Conservation (phyloP, 352 stramenopile genomes). For the Aphanomyces cochlioides region DNA sequence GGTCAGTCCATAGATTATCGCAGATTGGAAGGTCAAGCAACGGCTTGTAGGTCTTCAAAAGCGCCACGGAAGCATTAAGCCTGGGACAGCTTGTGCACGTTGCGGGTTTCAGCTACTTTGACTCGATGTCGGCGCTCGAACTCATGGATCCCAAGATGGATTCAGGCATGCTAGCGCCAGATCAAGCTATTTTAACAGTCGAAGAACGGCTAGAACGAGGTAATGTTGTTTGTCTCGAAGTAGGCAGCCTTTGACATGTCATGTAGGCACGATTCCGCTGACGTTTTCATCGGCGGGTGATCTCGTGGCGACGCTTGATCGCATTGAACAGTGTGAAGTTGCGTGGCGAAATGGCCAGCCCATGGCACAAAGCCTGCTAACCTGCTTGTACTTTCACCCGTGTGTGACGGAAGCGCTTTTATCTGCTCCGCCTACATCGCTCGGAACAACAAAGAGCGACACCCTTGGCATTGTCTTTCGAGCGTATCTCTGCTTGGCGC, state of each 20-base stretch:
- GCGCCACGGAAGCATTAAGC: constrained; percentile 71
- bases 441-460: constrained; percentile 35
- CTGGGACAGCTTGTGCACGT: constrained; percentile 75
- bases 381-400: constrained; percentile 85
- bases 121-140: constrained; percentile 93
- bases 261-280: constrained; percentile 38
- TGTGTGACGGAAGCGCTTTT: constrained; percentile 59
- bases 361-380: constrained; percentile 85
- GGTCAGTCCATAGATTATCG: neutral
- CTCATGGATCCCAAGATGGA: constrained; percentile 94
- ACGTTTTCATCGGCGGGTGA: constrained; percentile 61
- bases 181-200: constrained; percentile 52
- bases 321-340: constrained; percentile 66
- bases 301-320: constrained; percentile 70
- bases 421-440: neutral
- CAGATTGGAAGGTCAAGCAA: too few species aligned
- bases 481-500: constrained; percentile 52
- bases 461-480: constrained; percentile 74
- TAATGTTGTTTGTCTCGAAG: neutral
- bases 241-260: neutral
- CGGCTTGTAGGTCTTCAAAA: constrained; percentile 45
- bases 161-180: constrained; percentile 78
- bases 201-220: constrained; percentile 43
- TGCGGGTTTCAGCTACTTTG: constrained; percentile 86
- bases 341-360: constrained; percentile 83